Percentiles rank a stretch among this genome's conserved stretches.
Evolutionary conservation across 768 basidiomycete species (phyloP).

Genomic region (Auricularia sp.): DNA sequence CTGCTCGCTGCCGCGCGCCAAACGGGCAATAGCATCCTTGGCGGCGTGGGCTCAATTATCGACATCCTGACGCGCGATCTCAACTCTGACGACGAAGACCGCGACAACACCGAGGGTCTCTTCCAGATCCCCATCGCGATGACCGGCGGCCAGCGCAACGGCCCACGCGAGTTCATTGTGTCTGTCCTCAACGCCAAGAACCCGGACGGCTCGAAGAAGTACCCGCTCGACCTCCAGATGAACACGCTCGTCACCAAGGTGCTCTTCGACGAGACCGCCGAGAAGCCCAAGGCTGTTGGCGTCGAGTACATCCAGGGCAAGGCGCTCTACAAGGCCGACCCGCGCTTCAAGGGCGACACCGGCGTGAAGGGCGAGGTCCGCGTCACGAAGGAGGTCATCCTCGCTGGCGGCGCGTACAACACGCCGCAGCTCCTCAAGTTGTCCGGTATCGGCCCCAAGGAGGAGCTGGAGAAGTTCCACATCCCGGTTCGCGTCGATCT

Average conservation of each 20-base stretch:
- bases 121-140: not conserved
- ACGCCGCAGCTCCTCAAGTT: slow-evolving; percentile 30
- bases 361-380: not conserved
- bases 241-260: not conserved
- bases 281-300: not conserved
- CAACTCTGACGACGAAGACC: not conserved
- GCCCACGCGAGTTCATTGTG: not conserved
- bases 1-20: not conserved
- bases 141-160: not conserved
- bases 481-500: slow-evolving; percentile 27
- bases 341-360: not conserved
- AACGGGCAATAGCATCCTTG: not conserved
- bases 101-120: not conserved
- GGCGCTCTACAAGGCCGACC: not conserved
- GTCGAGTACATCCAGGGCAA: not conserved
- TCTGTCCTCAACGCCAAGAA: not conserved
- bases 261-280: not conserved
- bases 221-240: not conserved
- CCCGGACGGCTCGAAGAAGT: not conserved
- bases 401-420: slow-evolving; percentile 18
- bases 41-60: not conserved
- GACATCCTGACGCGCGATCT: not conserved
- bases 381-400: slow-evolving; percentile 13
- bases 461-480: slow-evolving; percentile 19
- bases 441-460: slow-evolving; percentile 31